Evolutionary conservation across 345 rosid species (phyloP), one percentile per base, ranked within the genome.

Genomic region (Linum usitatissimum): DNA sequence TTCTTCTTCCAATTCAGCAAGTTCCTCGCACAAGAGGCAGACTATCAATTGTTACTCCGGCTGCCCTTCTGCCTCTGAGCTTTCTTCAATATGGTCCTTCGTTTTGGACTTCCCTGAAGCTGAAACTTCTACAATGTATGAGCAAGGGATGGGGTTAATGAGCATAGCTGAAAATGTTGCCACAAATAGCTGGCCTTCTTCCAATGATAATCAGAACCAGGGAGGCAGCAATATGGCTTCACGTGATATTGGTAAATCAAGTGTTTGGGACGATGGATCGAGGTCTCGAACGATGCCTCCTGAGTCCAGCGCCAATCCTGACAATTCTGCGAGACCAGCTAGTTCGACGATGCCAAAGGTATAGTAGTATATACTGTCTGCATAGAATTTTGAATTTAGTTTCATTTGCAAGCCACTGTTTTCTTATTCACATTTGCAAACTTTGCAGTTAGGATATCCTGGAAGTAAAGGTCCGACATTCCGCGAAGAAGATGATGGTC

Each of bases 21-120:
- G 82, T 30, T 75, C 81, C 3, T 40, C 76, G 31, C 95, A 90
- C 68, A 85, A 82, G 77, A 83, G 92, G 76, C 99, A 90, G 65
- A 68, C 86, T 0, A 79, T 94, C 60, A 82, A 68, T 70, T 79
- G 88, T 64, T 94, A 94, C 74, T 82, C 92, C 18, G 99, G 96
- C 23, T 94, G 99, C 65, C 99, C 97, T 23, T 88, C 99, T 3
- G 83, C 91, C 64, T 63, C 84, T 9, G 95, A 94, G 64, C 89
- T 94, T 54, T 92, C 97, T 31, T 83, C 95, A 31, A 76, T 88
- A 17, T 94, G 99, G 99, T 78, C 97, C 59, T 90, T 85, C 67
- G 81, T 81, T 66, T 70, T 75, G 56, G 91, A 83, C 61, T 30
- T 69, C 55, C 71, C 84, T 58, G 91, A 82, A 64, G 70, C 96